These are phyloP conservation scores for Neurospora crassa DNA, from an alignment of 2,329 filamentous ascomycete species.

Conservation along the genomic window DNA sequence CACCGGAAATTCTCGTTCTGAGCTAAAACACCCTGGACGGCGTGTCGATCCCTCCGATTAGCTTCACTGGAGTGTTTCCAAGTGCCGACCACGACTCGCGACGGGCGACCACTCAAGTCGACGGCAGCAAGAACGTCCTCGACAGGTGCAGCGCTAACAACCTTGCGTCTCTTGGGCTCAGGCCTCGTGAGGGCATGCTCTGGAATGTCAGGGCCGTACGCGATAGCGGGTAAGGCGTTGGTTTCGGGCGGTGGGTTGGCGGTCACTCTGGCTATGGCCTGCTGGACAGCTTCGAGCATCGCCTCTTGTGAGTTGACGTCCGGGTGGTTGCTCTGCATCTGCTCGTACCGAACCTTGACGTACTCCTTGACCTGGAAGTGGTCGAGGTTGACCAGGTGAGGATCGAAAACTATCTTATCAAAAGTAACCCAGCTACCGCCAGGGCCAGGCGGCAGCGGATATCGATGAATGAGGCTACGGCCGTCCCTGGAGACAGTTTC, in stretches of 20 bases:
- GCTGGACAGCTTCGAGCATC: slow-evolving; percentile 34
- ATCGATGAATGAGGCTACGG: slow-evolving; percentile 34
- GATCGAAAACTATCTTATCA: slow-evolving; percentile 48
- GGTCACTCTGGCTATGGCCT: slow-evolving; percentile 36
- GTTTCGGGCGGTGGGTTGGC: slow-evolving; percentile 34
- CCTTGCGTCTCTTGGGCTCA: slow-evolving; percentile 38
- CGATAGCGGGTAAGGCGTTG: slow-evolving; percentile 33
- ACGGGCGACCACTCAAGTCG: slow-evolving; percentile 43
- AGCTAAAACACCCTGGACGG: slow-evolving; percentile 52
- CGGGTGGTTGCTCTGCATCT: slow-evolving; percentile 6
- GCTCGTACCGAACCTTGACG: slow-evolving; percentile 42
- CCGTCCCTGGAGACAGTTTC: slow-evolving; percentile 40
- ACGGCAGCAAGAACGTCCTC: slow-evolving; percentile 10
- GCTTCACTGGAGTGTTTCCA: slow-evolving; percentile 46
- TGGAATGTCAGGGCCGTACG: slow-evolving; percentile 41
- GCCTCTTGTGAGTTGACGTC: slow-evolving; percentile 30
- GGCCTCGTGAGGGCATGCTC: slow-evolving; percentile 29
- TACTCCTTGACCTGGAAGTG: slow-evolving; percentile 53
- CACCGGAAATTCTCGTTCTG: slow-evolving; percentile 56
- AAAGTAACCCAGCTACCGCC: slow-evolving; percentile 58
- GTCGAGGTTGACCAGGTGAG: slow-evolving; percentile 45
- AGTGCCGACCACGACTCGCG: slow-evolving; percentile 47
- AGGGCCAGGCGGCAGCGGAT: slow-evolving; percentile 45
- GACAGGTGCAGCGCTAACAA: slow-evolving; percentile 4
- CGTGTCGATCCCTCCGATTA: slow-evolving; percentile 43